Evolutionary conservation across 2,329 filamentous ascomycete species (phyloP).

Genomic region (Sarocladium kiliense): DNA sequence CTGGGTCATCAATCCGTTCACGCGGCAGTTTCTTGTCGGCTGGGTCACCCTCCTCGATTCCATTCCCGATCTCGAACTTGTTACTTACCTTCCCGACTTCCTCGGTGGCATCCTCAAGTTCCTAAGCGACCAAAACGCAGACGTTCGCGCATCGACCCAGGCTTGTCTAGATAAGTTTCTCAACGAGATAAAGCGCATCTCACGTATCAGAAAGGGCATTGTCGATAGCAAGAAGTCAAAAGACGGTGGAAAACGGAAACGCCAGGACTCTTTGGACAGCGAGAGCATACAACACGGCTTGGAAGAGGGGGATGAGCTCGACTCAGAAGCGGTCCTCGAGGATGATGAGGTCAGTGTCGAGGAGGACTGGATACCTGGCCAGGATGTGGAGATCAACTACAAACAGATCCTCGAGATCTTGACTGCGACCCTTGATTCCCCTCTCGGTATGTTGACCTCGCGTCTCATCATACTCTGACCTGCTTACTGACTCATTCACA

Average conservation of each 20-base stretch:
- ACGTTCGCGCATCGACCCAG: conserved; percentile 94
- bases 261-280: conserved; percentile 64
- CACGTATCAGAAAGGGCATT: conserved; percentile 86
- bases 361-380: conserved; percentile 94
- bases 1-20: conserved; percentile 90
- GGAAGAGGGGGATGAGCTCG: conserved; percentile 57
- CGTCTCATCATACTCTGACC: neutral
- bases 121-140: conserved; percentile 81
- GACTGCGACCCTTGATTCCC: conserved; percentile 80
- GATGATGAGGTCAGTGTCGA: conserved; percentile 62
- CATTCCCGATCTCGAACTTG: conserved; percentile 92
- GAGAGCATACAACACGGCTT: conserved; percentile 52
- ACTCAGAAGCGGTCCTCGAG: conserved; percentile 51
- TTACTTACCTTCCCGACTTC: conserved; percentile 88
- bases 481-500: conserved; percentile 25
- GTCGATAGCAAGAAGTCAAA: conserved; percentile 74
- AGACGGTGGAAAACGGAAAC: conserved; percentile 63
- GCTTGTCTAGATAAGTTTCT: conserved; percentile 84
- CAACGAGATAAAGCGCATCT: conserved; percentile 89
- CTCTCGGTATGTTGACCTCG: conserved; percentile 52
- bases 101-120: conserved; percentile 86
- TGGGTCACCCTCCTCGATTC: conserved; percentile 96
- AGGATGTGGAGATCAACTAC: conserved; percentile 93
- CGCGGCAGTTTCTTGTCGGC: conserved; percentile 87
- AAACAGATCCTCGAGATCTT: conserved; percentile 87